A percentile compares a stretch with the other conserved stretches of the same genome.
Conservation (phyloP, 331 rosid species). For the Rosa hybrid region DNA sequence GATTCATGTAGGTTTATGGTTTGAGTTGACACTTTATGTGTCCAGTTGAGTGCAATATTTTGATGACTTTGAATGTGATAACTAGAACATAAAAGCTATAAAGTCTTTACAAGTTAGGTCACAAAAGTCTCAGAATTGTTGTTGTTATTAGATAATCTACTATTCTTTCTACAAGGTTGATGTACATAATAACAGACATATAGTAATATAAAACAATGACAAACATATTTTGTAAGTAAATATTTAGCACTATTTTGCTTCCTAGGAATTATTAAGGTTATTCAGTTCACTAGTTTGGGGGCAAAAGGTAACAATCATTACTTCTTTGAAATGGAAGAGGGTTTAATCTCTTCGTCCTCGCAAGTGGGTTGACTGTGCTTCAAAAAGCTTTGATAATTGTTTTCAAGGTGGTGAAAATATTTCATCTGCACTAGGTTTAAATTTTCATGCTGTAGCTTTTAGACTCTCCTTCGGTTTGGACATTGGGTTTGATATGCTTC, state of each 20-base stretch:
- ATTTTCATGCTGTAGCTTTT: neutral
- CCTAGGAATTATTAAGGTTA: neutral
- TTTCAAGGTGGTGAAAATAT: neutral
- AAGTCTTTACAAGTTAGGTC: neutral
- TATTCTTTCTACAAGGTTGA: neutral
- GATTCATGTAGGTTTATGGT: neutral
- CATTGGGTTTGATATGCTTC: slow-evolving; percentile 16
- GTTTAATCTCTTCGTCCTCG: neutral
- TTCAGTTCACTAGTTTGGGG: neutral
- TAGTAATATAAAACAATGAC: neutral
- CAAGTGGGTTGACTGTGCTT: neutral
- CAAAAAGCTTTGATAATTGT: neutral
- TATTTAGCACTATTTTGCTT: neutral
- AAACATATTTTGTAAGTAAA: neutral
- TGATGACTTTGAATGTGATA: neutral
- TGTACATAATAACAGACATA: neutral
- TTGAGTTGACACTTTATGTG: neutral
- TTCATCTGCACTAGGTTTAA: neutral
- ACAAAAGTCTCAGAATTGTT: neutral
- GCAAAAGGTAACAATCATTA: neutral
- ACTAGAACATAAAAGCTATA: neutral
- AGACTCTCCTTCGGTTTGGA: neutral
- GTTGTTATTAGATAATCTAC: neutral
- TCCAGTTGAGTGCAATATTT: slow-evolving; percentile 6
- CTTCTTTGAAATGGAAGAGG: neutral